A percentile compares a stretch with the other conserved stretches of the same genome.
phyloP scores from a whole-genome alignment of 257 asterid genomes.

The Scutellaria minor region DNA sequence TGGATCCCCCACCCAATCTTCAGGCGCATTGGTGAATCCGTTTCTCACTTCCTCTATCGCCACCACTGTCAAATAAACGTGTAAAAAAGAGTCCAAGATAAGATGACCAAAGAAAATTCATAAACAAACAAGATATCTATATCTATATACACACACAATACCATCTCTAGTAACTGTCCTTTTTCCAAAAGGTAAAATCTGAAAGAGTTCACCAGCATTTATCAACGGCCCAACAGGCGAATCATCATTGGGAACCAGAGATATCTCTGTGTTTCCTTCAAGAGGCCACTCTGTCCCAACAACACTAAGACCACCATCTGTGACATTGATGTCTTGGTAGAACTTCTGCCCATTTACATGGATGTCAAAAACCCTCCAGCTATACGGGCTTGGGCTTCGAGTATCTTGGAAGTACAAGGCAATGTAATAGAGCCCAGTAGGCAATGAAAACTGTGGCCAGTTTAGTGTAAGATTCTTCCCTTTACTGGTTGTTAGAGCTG shows the following conservation, averaged over 20 bases:
- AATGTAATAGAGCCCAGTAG: slow-evolving; percentile 60
- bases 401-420: slow-evolving; percentile 80
- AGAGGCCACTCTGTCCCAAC: slow-evolving; percentile 72
- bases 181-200: slow-evolving; percentile 57
- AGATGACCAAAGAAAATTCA: background rate
- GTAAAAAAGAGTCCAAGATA: background rate
- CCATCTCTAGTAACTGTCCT: slow-evolving; percentile 80
- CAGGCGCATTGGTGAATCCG: slow-evolving; percentile 48
- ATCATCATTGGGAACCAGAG: slow-evolving; percentile 50
- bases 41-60: slow-evolving; percentile 59
- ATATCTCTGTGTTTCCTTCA: slow-evolving; percentile 52
- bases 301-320: slow-evolving; percentile 62
- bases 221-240: slow-evolving; percentile 80
- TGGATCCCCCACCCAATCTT: slow-evolving; percentile 93
- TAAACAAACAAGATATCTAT: background rate
- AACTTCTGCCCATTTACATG: slow-evolving; percentile 60
- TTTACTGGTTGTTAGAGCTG: slow-evolving; percentile 73
- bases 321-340: slow-evolving; percentile 66
- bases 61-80: slow-evolving; percentile 48
- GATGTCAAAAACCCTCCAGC: slow-evolving; percentile 77
- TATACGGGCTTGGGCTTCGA: slow-evolving; percentile 66
- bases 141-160: slow-evolving; percentile 25
- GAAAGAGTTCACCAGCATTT: slow-evolving; percentile 83
- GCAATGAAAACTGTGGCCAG: slow-evolving; percentile 80
- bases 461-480: slow-evolving; percentile 57